Base-by-base conservation (phyloP, 148 eudicot genomes). In the Polygonum maritimum region DNA sequence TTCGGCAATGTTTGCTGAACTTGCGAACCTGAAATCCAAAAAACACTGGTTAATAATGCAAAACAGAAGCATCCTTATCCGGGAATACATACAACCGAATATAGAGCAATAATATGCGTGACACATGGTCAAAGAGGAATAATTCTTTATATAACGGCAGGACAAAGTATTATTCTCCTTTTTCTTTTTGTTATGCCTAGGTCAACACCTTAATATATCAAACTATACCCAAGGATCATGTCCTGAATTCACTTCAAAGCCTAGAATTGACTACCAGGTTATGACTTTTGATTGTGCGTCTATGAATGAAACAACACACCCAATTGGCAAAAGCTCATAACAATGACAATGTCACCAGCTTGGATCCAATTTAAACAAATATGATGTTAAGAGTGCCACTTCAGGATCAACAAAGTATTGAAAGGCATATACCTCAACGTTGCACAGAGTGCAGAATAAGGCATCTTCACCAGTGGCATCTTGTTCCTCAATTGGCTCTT, bases 1-100 rank as follows among this genome's bases (percentile, higher is more conserved):
- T 96, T 85, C 99, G 86, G 79, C 99, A 96, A 76, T 96, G 99
- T 81, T 96, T 96, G 85, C 99, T 96, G 86, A 87, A 91, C 77
- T 91, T 92, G 82, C 97, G 92, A 51, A 96, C 99, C 99, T 95
- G 89, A 76, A 84, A 63, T 19, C 78, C 12, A 22, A 40, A 77
- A 63, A 54, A 45, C 39, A 76, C 52, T 52, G 14, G 36, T 19
- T 54, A 26, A 12, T 48, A 58, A 9, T 60, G 13, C 41, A 15
- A 21, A 60, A 73, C 2, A 11, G 45, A 67, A 35, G 35, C 2
- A 8, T 5, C 71, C n/a, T 14, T 14, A 67, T 35, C 71, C 18
- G 44, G 19, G 65, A 70, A 71, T 54, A 51, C 16, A 26, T 7
- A 14, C 8, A 15, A 18, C 13, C 52, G 6, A 16, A 54, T 31